Evolutionary conservation across 208 protist genomes (phyloP).

Genomic region (Crithidia brevicula): DNA sequence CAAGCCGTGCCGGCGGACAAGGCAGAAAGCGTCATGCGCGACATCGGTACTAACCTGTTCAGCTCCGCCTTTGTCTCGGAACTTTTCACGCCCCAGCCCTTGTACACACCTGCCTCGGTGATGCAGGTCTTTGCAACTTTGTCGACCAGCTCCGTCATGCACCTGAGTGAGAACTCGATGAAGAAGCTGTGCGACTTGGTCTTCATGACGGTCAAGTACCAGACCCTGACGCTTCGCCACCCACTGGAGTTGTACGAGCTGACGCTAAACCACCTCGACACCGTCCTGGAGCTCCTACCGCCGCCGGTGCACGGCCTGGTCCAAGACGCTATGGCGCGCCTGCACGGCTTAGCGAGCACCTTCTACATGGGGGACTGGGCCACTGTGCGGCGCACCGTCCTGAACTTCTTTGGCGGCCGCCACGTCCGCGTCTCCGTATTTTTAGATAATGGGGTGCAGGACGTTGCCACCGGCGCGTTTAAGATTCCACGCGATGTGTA

Average conservation of each 20-base stretch:
- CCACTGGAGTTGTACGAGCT: slow-evolving; percentile 86
- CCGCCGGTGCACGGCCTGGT: slow-evolving; percentile 21
- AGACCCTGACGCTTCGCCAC: slow-evolving; percentile 74
- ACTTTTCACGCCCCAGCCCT: slow-evolving; percentile 82
- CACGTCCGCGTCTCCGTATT: slow-evolving; percentile 89
- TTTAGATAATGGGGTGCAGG: slow-evolving; percentile 77
- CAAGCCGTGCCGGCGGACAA: slow-evolving; percentile 76
- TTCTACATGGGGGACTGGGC: slow-evolving; percentile 61
- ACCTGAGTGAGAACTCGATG: slow-evolving; percentile 82
- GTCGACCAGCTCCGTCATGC: slow-evolving; percentile 87
- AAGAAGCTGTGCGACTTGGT: slow-evolving; percentile 94
- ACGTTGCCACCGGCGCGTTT: slow-evolving; percentile 62
- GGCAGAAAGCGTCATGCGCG: slow-evolving; percentile 54
- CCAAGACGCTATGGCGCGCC: slow-evolving; percentile 17
- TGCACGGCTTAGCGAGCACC: slow-evolving; percentile 30
- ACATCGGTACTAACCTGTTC: slow-evolving; percentile 83
- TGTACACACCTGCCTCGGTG: slow-evolving; percentile 66
- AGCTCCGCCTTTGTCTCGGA: slow-evolving; percentile 77
- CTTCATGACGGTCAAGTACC: slow-evolving; percentile 93
- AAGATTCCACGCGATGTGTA: slow-evolving; percentile 36
- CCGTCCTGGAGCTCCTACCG: slow-evolving; percentile 45
- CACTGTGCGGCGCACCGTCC: slow-evolving; percentile 59
- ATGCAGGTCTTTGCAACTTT: slow-evolving; percentile 84
- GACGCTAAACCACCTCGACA: slow-evolving; percentile 90
- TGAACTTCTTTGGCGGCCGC: slow-evolving; percentile 74